These are phyloP conservation scores for Pseudomassariella vexata DNA, from an alignment of 2,329 filamentous ascomycete species.

Conservation along the genomic window DNA sequence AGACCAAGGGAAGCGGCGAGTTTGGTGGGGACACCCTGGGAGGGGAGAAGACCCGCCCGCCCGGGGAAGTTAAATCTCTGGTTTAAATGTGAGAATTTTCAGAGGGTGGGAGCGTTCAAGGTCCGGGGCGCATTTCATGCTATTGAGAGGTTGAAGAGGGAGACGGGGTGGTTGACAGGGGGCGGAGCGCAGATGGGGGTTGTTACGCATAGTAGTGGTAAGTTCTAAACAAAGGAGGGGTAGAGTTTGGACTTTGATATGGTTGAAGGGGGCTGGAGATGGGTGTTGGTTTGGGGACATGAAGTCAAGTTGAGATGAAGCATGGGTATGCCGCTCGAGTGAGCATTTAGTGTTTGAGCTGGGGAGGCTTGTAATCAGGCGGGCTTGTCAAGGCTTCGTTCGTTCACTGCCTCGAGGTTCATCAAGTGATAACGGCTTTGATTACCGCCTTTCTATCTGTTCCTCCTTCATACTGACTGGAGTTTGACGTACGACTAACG, in stretches of 20 bases:
- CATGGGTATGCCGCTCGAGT: too few species aligned
- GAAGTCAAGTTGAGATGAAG: too few species aligned
- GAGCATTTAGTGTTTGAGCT: too few species aligned
- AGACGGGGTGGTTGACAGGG: conserved; percentile 55
- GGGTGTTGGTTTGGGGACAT: too few species aligned
- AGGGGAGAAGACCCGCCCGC: conserved; percentile 32
- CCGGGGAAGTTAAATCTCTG: conserved; percentile 71
- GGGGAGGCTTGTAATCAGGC: too few species aligned
- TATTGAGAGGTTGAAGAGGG: conserved; percentile 59
- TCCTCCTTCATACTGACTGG: neutral
- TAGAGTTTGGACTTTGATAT: conserved; percentile 8
- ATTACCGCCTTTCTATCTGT: conserved; percentile 5
- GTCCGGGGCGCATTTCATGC: conserved; percentile 87
- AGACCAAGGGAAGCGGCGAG: conserved; percentile 53
- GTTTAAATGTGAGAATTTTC: conserved; percentile 95
- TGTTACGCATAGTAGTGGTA: conserved; percentile 85
- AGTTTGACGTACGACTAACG: neutral
- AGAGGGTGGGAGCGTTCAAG: conserved; percentile 90
- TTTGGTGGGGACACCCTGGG: conserved; percentile 50
- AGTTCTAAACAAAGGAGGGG: too few species aligned
- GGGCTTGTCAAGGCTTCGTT: too few species aligned
- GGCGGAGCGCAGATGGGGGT: conserved; percentile 63
- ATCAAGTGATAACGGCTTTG: too few species aligned
- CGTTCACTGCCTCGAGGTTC: too few species aligned
- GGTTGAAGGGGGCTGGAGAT: too few species aligned